Conservation (phyloP, 805 yeast genomes). For the Yarrowia sp. region DNA sequence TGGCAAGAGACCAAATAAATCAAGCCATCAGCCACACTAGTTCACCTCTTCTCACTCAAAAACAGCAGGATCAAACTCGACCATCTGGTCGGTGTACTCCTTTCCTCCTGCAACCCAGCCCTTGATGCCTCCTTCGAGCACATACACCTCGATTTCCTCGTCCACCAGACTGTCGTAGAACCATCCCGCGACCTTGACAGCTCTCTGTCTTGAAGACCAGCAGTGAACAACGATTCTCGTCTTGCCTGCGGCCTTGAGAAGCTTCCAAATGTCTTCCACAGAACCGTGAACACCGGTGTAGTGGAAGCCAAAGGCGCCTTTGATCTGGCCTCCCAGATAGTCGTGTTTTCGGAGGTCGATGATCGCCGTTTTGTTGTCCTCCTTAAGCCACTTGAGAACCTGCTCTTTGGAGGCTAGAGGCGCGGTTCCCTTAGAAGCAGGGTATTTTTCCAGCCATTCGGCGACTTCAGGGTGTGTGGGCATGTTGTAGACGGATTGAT, state of each 20-base stretch:
- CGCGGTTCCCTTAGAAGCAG: slow-evolving; percentile 18
- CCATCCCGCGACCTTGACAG: slow-evolving; percentile 32
- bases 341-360: slow-evolving; percentile 34
- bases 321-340: slow-evolving; percentile 33
- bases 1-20: too few species aligned
- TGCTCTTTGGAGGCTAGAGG: slow-evolving; percentile 29
- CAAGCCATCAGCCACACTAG: too few species aligned
- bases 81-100: slow-evolving; percentile 31
- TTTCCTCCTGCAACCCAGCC: slow-evolving; percentile 34
- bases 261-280: slow-evolving; percentile 29
- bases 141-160: slow-evolving; percentile 28
- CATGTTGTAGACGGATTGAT: not conserved
- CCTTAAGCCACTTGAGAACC: slow-evolving; percentile 29
- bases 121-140: slow-evolving; percentile 32
- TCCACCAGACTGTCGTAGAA: slow-evolving; percentile 31
- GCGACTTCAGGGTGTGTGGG: slow-evolving; percentile 20
- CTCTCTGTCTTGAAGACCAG: slow-evolving; percentile 32
- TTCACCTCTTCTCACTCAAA: too few species aligned
- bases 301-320: slow-evolving; percentile 30
- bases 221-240: slow-evolving; percentile 32
- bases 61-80: slow-evolving; percentile 30
- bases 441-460: slow-evolving; percentile 20
- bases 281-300: slow-evolving; percentile 29
- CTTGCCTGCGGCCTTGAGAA: slow-evolving; percentile 31
- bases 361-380: slow-evolving; percentile 28